phyloP scores from a whole-genome alignment of 2,329 filamentous ascomycete species.

The Lachnellula cervina region DNA sequence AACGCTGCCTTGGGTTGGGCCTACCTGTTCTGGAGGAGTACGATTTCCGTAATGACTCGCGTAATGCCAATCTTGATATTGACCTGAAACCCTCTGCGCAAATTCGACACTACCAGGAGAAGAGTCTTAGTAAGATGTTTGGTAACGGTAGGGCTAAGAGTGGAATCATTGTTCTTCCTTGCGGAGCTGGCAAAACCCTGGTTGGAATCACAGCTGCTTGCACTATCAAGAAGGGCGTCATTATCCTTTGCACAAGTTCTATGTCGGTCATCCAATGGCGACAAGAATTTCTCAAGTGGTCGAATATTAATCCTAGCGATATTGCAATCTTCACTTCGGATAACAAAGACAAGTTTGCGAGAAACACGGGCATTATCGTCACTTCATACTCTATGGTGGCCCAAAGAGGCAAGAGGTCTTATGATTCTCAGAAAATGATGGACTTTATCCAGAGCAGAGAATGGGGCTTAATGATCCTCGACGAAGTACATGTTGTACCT shows the following conservation, averaged over 20 bases:
- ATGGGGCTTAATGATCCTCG: conserved; percentile 95
- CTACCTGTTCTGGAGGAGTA: conserved; percentile 94
- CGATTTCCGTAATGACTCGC: conserved; percentile 87
- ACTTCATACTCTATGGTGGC: conserved; percentile 99
- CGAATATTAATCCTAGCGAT: conserved; percentile 91
- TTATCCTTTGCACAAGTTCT: conserved; percentile 91
- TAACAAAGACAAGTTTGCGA: conserved; percentile 78
- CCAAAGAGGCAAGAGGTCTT: conserved; percentile 76
- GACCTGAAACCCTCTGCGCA: conserved; percentile 84
- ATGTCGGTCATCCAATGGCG: conserved; percentile 99
- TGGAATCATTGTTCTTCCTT: conserved; percentile 94
- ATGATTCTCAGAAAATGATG: conserved; percentile 98
- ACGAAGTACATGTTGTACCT: conserved; percentile 97
- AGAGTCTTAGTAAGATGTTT: conserved; percentile 98
- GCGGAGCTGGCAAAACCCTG: conserved; percentile 92
- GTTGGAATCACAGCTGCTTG: conserved; percentile 98
- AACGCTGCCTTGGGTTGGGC: conserved; percentile 80
- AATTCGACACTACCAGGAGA: conserved; percentile 93
- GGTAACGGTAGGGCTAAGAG: conserved; percentile 96
- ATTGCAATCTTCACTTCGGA: conserved; percentile 94
- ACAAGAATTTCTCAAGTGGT: conserved; percentile 96
- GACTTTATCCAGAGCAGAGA: conserved; percentile 82
- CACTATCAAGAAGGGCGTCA: conserved; percentile 93
- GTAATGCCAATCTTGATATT: conserved; percentile 88
- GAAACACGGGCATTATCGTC: conserved; percentile 92